Evolutionary conservation across 1,284 basidiomycete species (phyloP).

Genomic region (Ganoderma leucocontextum): DNA sequence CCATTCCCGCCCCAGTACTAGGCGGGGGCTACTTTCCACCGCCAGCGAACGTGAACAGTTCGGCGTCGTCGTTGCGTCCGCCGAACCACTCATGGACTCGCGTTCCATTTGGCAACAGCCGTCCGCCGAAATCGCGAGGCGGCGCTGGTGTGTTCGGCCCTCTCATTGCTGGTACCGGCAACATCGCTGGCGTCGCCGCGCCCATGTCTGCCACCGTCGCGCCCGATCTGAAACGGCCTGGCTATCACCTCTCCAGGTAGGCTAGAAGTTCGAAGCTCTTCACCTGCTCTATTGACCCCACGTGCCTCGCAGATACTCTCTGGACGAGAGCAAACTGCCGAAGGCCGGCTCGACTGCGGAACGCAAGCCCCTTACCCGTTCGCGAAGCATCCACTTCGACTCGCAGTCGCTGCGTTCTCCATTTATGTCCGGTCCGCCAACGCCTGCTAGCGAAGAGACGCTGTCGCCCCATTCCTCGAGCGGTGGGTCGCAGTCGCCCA

Average conservation of each 20-base stretch:
- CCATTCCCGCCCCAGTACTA: constrained; percentile 13
- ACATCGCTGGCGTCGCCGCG: constrained; percentile 65
- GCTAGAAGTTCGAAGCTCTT: constrained; percentile 21
- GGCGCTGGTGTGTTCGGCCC: constrained; percentile 78
- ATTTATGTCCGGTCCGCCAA: constrained; percentile 21
- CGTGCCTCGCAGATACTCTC: constrained; percentile 34
- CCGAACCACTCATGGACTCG: constrained; percentile 30
- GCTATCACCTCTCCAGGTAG: constrained; percentile 73
- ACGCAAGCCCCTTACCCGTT: constrained; percentile 28
- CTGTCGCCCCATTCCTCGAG: constrained; percentile 20
- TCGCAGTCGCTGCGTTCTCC: constrained; percentile 15
- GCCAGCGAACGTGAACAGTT: constrained; percentile 8
- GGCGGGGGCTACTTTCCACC: constrained; percentile 12
- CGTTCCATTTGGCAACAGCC: constrained; percentile 28
- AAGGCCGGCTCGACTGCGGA: constrained; percentile 11
- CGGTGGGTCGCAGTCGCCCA: constrained; percentile 18
- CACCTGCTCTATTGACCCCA: neutral
- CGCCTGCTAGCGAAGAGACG: constrained; percentile 27
- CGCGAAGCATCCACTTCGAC: constrained; percentile 37
- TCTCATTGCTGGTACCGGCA: constrained; percentile 77
- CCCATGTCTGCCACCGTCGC: constrained; percentile 63
- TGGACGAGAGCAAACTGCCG: constrained; percentile 38
- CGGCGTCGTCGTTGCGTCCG: constrained; percentile 22
- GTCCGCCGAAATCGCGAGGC: constrained; percentile 60
- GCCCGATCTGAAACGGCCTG: constrained; percentile 72